Conservation (phyloP, 371 early-diverging fungal species). For the Sporodiniella umbellata region DNA sequence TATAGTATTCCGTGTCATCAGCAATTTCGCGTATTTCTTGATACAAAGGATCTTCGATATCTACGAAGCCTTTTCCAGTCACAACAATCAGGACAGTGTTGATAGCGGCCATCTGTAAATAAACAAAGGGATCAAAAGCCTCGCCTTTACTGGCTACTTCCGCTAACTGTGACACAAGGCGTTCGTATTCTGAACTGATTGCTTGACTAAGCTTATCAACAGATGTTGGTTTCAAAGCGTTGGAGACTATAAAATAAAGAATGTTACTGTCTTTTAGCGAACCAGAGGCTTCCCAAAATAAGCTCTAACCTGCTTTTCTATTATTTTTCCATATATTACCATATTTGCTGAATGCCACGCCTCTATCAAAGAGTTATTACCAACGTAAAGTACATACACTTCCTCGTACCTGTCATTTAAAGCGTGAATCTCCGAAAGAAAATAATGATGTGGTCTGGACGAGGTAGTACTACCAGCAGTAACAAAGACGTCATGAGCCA, state of each 20-base stretch:
- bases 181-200: background rate
- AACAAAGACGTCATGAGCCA: too few relatives aligned
- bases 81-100: conserved; percentile 4
- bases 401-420: too few relatives aligned
- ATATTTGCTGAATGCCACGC: too few relatives aligned
- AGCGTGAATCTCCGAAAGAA: too few relatives aligned
- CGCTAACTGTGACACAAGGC: background rate
- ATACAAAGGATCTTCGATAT: conserved; percentile 7
- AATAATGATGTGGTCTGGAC: too few relatives aligned
- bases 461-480: too few relatives aligned
- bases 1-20: background rate
- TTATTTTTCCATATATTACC: too few relatives aligned
- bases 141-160: background rate
- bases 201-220: conserved; percentile 5
- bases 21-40: background rate
- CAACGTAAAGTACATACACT: too few relatives aligned
- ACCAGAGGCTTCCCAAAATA: too few relatives aligned
- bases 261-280: too few relatives aligned
- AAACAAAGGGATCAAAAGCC: background rate
- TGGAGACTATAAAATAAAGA: background rate
- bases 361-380: too few relatives aligned
- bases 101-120: conserved; percentile 2
- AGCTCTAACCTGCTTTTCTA: too few relatives aligned
- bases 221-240: background rate
- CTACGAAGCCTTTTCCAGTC: conserved; percentile 4